Conservation (phyloP, 75 land plant species). For the Picea glauca region DNA sequence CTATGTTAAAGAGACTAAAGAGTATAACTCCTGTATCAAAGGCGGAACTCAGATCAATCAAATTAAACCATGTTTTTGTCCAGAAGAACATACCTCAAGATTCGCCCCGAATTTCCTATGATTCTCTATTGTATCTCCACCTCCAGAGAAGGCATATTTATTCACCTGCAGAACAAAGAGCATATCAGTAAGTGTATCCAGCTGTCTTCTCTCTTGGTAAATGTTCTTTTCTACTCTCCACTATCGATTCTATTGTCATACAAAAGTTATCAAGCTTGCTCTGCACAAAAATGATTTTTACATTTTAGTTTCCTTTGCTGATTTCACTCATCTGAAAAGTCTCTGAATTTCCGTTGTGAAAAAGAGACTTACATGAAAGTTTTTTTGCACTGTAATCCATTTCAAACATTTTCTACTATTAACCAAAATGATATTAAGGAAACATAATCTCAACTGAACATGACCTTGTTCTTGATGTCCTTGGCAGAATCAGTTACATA, state of each 20-base stretch:
- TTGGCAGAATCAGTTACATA: conserved; percentile 91
- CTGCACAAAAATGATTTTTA: background rate
- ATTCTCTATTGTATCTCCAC: conserved; percentile 78
- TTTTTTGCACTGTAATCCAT: background rate
- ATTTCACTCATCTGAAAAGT: background rate
- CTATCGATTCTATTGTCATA: background rate
- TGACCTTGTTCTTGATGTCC: conserved; percentile 83
- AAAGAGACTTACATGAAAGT: background rate
- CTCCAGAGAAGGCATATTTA: conserved; percentile 91
- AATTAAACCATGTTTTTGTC: conserved; percentile 4
- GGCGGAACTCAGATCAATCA: background rate
- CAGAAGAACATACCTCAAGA: conserved; percentile 59
- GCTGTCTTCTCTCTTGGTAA: background rate
- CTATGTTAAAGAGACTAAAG: no score
- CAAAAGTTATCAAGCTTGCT: background rate
- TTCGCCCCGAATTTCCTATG: conserved; percentile 84
- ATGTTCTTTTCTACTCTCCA: background rate
- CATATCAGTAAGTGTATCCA: background rate
- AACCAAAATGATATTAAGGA: background rate
- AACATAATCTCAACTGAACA: background rate
- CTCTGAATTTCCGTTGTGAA: background rate
- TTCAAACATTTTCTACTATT: background rate
- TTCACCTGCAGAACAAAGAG: conserved; percentile 46
- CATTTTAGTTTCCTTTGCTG: background rate
- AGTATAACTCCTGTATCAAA: no score